Evolutionary conservation across 2,329 filamentous ascomycete species (phyloP).

Genomic region (Zelopaecilomyces penicillatus): DNA sequence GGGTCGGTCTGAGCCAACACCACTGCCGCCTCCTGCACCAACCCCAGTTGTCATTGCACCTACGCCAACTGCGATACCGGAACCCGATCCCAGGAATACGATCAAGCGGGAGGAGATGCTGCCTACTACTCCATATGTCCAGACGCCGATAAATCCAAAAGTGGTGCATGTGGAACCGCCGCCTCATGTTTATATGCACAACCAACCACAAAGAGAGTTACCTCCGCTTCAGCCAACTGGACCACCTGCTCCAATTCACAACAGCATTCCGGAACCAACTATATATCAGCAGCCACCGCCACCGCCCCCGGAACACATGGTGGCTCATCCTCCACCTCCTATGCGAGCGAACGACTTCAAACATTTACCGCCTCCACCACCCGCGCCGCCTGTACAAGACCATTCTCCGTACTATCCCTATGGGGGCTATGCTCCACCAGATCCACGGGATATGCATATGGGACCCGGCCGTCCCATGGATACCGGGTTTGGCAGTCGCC

Average conservation of each 20-base stretch:
- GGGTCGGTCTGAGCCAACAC: constrained; percentile 5
- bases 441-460: constrained; percentile 22
- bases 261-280: constrained; percentile 11
- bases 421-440: constrained; percentile 19
- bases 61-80: no score
- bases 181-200: constrained; percentile 15
- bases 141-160: constrained; percentile 16
- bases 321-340: constrained; percentile 15
- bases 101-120: constrained; percentile 17
- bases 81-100: constrained; percentile 13
- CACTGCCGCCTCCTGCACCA: not conserved
- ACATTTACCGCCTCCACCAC: constrained; percentile 16
- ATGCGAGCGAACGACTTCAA: constrained; percentile 20
- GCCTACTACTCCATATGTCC: constrained; percentile 13
- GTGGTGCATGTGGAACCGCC: constrained; percentile 17
- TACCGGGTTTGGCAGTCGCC: constrained; percentile 22
- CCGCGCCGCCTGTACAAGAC: constrained; percentile 9
- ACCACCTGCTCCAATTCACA: constrained; percentile 15
- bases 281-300: constrained; percentile 19
- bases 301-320: constrained; percentile 17
- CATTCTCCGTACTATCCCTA: constrained; percentile 20
- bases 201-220: constrained; percentile 5
- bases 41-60: no score
- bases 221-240: constrained; percentile 17
- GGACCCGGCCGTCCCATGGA: constrained; percentile 23